A percentile compares a stretch with the other conserved stretches of the same genome.
phyloP scores from a whole-genome alignment of 768 basidiomycete species.

The Pleurotus citrinopileatus region DNA sequence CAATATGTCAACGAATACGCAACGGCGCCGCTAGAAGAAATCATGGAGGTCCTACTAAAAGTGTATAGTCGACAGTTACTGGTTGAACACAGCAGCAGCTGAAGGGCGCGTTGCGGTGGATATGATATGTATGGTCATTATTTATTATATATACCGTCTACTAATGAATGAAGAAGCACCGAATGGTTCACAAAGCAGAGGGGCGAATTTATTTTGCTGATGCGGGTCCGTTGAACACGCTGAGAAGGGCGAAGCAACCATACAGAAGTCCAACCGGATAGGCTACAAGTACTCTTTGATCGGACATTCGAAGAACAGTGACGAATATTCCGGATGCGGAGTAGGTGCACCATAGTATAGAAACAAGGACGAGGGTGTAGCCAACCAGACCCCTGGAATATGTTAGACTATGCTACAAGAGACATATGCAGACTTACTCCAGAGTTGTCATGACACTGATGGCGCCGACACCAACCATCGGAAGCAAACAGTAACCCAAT shows the following conservation, averaged over 20 bases:
- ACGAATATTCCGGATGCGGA: conserved; percentile 96
- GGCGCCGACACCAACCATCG: conserved; percentile 93
- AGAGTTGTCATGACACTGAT: conserved; percentile 84
- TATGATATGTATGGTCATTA: background rate
- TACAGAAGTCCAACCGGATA: conserved; percentile 95
- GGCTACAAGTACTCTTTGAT: conserved; percentile 91
- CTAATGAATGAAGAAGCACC: background rate
- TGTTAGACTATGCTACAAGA: conserved; percentile 8
- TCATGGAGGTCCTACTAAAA: conserved; percentile 76
- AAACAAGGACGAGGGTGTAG: conserved; percentile 76
- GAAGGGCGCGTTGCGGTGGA: background rate
- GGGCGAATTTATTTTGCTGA: background rate
- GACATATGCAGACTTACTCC: conserved; percentile 59
- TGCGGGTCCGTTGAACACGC: conserved; percentile 61
- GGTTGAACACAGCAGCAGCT: conserved; percentile 24
- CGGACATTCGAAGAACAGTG: conserved; percentile 91
- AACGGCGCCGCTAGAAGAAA: conserved; percentile 77
- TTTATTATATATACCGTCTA: conserved; percentile 6
- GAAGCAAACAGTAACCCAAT: conserved; percentile 92
- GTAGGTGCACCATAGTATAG: conserved; percentile 96
- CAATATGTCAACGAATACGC: conserved; percentile 88
- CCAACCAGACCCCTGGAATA: conserved; percentile 72
- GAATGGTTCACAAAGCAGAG: too few relatives aligned
- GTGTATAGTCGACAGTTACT: conserved; percentile 75
- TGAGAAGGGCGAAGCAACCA: conserved; percentile 90